Evolutionary conservation across 2,329 filamentous ascomycete genomes (phyloP).

Genomic region (Colletotrichum zoysiae): DNA sequence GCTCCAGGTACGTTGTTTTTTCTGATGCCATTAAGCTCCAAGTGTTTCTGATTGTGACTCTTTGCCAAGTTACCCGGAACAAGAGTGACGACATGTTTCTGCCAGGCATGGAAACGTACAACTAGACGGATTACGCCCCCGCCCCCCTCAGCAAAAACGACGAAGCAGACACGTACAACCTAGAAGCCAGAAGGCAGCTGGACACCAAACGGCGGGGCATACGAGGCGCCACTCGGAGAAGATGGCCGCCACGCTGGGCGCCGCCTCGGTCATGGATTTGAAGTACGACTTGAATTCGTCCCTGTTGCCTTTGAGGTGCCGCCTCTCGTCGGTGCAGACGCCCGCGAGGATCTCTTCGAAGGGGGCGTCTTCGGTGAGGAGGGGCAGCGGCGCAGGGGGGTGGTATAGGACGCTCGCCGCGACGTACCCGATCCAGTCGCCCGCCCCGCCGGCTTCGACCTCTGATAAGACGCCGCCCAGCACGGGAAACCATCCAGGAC

Average conservation of each 20-base stretch:
- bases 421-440: conserved; percentile 3
- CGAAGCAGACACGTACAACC: too few species aligned
- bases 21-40: too few species aligned
- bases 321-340: conserved; percentile 20
- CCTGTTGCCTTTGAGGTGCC: neutral
- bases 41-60: neutral
- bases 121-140: neutral
- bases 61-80: too few species aligned
- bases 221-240: conserved; percentile 27
- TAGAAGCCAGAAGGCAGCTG: conserved; percentile 14
- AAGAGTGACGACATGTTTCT: neutral
- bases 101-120: neutral
- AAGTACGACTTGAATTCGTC: conserved; percentile 20
- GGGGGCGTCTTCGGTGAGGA: conserved; percentile 6
- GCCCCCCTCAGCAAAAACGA: neutral
- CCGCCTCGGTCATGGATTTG: conserved; percentile 18
- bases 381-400: conserved; percentile 2
- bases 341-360: conserved; percentile 24
- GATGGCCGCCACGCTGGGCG: conserved; percentile 31
- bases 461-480: conserved; percentile 16
- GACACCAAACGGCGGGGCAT: conserved; percentile 18
- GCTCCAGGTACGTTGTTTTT: neutral
- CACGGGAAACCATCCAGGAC: conserved; percentile 10
- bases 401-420: neutral
- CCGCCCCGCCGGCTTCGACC: neutral